Percentiles rank a stretch among this genome's conserved stretches.
Evolutionary conservation across 768 basidiomycete species (phyloP).

Genomic region (Piloderma croceum): DNA sequence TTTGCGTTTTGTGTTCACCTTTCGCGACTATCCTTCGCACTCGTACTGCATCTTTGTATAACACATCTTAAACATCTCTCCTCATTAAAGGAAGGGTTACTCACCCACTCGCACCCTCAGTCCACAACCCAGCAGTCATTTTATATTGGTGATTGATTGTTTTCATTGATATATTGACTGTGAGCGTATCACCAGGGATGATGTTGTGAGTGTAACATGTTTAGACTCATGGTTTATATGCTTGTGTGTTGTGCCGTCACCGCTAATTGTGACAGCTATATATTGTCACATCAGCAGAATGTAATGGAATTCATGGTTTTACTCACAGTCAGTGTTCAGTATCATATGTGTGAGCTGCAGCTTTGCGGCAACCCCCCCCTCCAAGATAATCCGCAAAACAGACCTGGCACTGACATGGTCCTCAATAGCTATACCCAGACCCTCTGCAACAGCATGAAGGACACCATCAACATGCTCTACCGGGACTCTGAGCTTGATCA

Average conservation of each 20-base stretch:
- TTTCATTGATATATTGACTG: too few relatives aligned
- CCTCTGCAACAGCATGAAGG: background rate
- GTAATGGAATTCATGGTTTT: background rate
- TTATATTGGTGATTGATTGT: too few relatives aligned
- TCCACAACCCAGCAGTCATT: too few relatives aligned
- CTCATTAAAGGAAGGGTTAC: too few relatives aligned
- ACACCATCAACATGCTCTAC: background rate
- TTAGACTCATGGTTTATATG: conserved; percentile 15
- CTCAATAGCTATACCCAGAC: background rate
- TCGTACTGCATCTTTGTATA: too few relatives aligned
- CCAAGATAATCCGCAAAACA: background rate
- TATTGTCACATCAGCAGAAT: background rate
- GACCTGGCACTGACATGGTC: background rate
- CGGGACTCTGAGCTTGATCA: background rate
- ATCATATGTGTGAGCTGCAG: conserved; percentile 2
- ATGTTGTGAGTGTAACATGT: conserved; percentile 4
- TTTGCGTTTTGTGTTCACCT: too few relatives aligned
- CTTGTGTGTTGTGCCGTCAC: conserved; percentile 19
- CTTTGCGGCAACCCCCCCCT: conserved; percentile 2
- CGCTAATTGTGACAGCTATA: conserved; percentile 13
- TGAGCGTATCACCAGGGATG: too few relatives aligned
- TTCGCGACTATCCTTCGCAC: too few relatives aligned
- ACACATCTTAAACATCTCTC: too few relatives aligned
- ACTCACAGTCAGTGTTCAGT: background rate
- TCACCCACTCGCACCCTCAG: too few relatives aligned